Base-by-base conservation (phyloP, 345 rosid species). In the Pistacia vera region DNA sequence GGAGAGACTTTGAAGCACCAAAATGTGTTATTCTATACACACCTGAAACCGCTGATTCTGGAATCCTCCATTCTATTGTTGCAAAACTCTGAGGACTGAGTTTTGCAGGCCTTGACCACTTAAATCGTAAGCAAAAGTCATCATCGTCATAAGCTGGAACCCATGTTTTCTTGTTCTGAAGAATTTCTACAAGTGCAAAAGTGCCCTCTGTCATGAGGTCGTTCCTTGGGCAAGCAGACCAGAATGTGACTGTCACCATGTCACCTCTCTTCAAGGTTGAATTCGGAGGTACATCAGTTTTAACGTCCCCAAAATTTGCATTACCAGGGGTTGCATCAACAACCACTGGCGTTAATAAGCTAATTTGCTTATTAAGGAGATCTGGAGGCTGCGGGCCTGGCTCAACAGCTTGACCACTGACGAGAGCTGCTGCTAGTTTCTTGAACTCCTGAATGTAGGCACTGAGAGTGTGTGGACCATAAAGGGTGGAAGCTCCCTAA, bases 201-300 rank as follows among this genome's bases (percentile, higher is more conserved):
- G 98, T 92, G 55, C 97, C 98, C 72, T 90, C 97, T 0, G 97
- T 91, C 97, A 94, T 88, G 74, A 92, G 88, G 83, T 94, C 98
- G 28, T 92, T 94, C 79, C 97, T 78, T 1, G 97, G 97, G 78
- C 93, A 92, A 64, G 91, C 98, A 18, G 98, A 91, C 97, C 95
- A 92, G 87, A 94, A 92, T 58, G 88, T 87, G 17, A 85, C 92
- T 0, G 84, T 83, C 56, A 90, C 97, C 28, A 73, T 78, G 62
- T 86, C 87, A 0, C 94, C 93, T 51, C 82, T 80, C 78, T 75
- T 80, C 83, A 90, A 92, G 68, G 88, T 92, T 63, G 96, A 81
- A 75, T 91, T 90, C 11, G 66, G 75, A 38, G 88, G 89, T 52
- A 92, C 89, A 69, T 92, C 92, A 11, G 84, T 33, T 80, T 85